phyloP scores from a whole-genome alignment of 2,329 filamentous ascomycete species.

The Aspergillus latus region DNA sequence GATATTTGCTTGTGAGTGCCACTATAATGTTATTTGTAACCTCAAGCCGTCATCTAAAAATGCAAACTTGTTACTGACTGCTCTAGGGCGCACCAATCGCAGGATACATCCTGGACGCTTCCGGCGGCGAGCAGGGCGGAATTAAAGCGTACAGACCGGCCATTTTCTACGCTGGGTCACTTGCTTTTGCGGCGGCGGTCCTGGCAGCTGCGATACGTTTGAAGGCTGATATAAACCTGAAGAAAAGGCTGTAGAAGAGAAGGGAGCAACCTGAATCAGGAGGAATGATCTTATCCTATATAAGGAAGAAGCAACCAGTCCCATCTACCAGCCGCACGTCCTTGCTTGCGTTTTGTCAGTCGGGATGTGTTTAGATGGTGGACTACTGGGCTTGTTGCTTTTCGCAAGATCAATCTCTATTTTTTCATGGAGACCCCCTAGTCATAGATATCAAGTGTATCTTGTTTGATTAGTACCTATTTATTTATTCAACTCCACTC shows the following conservation, averaged over 20 bases:
- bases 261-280: not conserved
- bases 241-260: not conserved
- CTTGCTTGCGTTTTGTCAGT: conserved; percentile 11
- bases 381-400: no score
- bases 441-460: conserved; percentile 1
- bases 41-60: not conserved
- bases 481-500: conserved; percentile 1
- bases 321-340: not conserved
- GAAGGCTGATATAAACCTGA: conserved; percentile 40
- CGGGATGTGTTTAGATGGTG: no score
- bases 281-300: not conserved
- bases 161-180: conserved; percentile 61
- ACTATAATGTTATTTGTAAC: not conserved
- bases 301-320: not conserved
- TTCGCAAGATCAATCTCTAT: no score
- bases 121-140: conserved; percentile 52
- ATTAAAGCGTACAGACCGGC: conserved; percentile 59
- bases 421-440: not conserved
- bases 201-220: conserved; percentile 42
- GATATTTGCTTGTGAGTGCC: conserved; percentile 58
- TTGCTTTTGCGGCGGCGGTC: conserved; percentile 45
- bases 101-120: conserved; percentile 58
- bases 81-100: conserved; percentile 58
- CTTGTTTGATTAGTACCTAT: conserved; percentile 7
- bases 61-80: not conserved